phyloP scores from a whole-genome alignment of 176 grass and related monocot species.

The Aegilops bicornis region DNA sequence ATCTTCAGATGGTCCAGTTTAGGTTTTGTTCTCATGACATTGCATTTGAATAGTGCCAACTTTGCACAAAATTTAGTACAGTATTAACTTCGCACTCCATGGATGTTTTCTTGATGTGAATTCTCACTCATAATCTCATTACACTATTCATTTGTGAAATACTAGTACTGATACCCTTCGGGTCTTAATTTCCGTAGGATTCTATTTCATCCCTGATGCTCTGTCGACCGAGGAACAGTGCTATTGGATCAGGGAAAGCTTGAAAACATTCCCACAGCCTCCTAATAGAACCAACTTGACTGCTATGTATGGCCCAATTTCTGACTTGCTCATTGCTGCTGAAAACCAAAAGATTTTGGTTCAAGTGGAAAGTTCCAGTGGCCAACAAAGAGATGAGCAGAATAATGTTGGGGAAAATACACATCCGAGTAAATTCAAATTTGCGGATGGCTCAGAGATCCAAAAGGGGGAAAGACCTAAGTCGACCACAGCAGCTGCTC shows the following conservation, averaged over 20 bases:
- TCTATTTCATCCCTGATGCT: conserved; percentile 81
- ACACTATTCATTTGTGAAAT: not conserved
- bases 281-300: conserved; percentile 88
- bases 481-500: conserved; percentile 47
- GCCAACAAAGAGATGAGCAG: not conserved
- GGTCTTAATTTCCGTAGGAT: conserved; percentile 49
- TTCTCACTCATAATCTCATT: not conserved
- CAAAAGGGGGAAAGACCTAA: conserved; percentile 18
- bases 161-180: not conserved
- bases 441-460: conserved; percentile 29
- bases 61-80: too few relatives aligned
- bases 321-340: conserved; percentile 57
- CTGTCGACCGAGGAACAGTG: conserved; percentile 69
- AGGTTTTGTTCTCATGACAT: too few relatives aligned
- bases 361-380: conserved; percentile 38
- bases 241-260: conserved; percentile 81
- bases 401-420: conserved; percentile 10
- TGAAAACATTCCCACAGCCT: conserved; percentile 78
- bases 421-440: conserved; percentile 26
- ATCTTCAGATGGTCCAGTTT: too few relatives aligned
- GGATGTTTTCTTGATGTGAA: too few relatives aligned
- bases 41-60: too few relatives aligned
- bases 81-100: too few relatives aligned
- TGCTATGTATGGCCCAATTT: conserved; percentile 70
- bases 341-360: conserved; percentile 57